Conservation (phyloP, 1,139 yeast genomes). For the Nadsonia starkeyi-henricii region DNA sequence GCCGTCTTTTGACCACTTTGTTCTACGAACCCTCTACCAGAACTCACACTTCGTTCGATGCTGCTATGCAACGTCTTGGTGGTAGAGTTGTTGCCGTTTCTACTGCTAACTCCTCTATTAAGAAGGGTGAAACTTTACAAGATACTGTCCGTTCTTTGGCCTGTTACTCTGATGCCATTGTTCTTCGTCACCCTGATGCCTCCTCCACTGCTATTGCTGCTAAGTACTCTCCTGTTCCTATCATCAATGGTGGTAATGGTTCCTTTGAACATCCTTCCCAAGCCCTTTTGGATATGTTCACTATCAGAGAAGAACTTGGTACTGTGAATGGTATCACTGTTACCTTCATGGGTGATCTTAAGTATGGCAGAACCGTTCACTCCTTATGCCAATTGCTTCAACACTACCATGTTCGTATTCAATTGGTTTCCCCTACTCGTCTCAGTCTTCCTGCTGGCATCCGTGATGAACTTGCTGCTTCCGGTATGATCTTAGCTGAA, state of each 20-base stretch:
- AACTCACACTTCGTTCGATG: conserved; percentile 91
- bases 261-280: conserved; percentile 97
- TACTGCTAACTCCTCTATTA: conserved; percentile 77
- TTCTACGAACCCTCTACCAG: conserved; percentile 98
- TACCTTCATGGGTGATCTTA: conserved; percentile 97
- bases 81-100: conserved; percentile 89
- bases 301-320: conserved; percentile 97
- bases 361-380: conserved; percentile 97
- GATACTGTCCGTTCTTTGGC: conserved; percentile 93
- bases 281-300: conserved; percentile 91
- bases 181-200: conserved; percentile 89
- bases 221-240: conserved; percentile 92
- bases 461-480: conserved; percentile 45
- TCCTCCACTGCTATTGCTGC: conserved; percentile 90
- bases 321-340: conserved; percentile 96
- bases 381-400: conserved; percentile 82
- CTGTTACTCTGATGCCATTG: conserved; percentile 93
- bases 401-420: conserved; percentile 86
- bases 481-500: conserved; percentile 61
- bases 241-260: conserved; percentile 96
- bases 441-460: conserved; percentile 67
- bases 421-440: conserved; percentile 84
- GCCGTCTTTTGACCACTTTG: conserved; percentile 85
- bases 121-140: conserved; percentile 96
- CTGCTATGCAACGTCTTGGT: conserved; percentile 99